Evolutionary conservation across 2,329 filamentous ascomycete genomes (phyloP).

Genomic region (Hymenoscyphus albidus): DNA sequence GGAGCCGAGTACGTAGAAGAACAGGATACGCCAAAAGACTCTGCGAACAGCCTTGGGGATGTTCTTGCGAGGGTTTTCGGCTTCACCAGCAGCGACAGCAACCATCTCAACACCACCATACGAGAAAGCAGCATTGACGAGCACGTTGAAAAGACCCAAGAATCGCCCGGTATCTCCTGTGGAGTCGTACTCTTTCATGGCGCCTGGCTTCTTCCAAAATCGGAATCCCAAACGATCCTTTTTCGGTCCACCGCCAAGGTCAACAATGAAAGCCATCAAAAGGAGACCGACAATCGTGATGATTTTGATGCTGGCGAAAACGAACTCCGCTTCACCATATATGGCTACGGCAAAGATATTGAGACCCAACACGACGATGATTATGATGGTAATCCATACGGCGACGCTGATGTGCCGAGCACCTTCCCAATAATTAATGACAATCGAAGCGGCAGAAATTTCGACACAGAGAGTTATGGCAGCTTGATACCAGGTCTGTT

Average conservation of each 20-base stretch:
- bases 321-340: conserved; percentile 59
- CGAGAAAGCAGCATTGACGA: conserved; percentile 44
- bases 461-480: conserved; percentile 42
- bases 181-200: conserved; percentile 41
- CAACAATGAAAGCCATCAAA: conserved; percentile 44
- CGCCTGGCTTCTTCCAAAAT: conserved; percentile 54
- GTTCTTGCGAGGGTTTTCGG: conserved; percentile 60
- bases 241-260: conserved; percentile 56
- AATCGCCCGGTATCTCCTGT: conserved; percentile 56
- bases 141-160: conserved; percentile 42
- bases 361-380: conserved; percentile 36
- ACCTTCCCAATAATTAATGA: conserved; percentile 47
- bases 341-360: conserved; percentile 55
- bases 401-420: conserved; percentile 31
- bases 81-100: conserved; percentile 58
- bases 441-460: conserved; percentile 46
- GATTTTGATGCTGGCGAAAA: conserved; percentile 52
- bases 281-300: conserved; percentile 54
- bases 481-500: conserved; percentile 32
- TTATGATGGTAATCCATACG: conserved; percentile 42
- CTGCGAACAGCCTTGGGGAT: conserved; percentile 59
- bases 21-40: conserved; percentile 56
- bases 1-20: conserved; percentile 59
- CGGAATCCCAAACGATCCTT: conserved; percentile 58
- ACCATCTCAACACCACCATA: conserved; percentile 50